Conservation (phyloP, 2,329 filamentous ascomycete species). For the Fusarium pseudonygamai region DNA sequence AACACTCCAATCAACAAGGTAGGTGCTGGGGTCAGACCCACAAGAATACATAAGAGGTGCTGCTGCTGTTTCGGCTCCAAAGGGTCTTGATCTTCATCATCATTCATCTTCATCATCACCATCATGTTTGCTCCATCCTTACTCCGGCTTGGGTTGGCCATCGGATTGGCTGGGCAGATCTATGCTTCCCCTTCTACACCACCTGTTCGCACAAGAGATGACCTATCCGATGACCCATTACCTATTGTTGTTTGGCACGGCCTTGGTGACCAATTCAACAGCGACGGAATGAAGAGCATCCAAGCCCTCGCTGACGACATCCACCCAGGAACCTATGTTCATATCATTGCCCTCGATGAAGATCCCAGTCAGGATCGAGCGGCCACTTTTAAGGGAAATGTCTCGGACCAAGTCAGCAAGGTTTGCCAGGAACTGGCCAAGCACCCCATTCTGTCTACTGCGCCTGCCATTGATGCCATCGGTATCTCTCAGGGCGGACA, state of each 20-base stretch:
- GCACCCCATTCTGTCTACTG: slow-evolving; percentile 82
- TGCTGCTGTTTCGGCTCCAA: background rate
- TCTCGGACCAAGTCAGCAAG: slow-evolving; percentile 77
- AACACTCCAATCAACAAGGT: background rate
- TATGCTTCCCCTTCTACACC: slow-evolving; percentile 36
- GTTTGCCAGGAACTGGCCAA: slow-evolving; percentile 82
- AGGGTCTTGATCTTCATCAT: background rate
- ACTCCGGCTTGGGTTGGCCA: slow-evolving; percentile 43
- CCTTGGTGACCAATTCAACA: slow-evolving; percentile 77
- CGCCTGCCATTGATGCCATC: slow-evolving; percentile 86
- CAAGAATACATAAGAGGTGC: background rate
- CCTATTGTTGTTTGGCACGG: slow-evolving; percentile 97
- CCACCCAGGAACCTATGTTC: slow-evolving; percentile 85
- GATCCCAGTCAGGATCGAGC: slow-evolving; percentile 75
- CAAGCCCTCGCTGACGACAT: slow-evolving; percentile 75
- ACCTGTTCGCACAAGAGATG: slow-evolving; percentile 39
- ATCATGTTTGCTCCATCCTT: slow-evolving; percentile 32
- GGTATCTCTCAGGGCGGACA: slow-evolving; percentile 97
- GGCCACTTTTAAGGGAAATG: slow-evolving; percentile 90
- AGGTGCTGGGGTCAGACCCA: background rate
- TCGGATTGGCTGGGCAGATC: slow-evolving; percentile 42
- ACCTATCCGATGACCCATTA: slow-evolving; percentile 72
- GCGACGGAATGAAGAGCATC: slow-evolving; percentile 77
- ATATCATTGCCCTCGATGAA: slow-evolving; percentile 78
- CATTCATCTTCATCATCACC: background rate